Percentiles rank a stretch among this genome's conserved stretches.
Conservation (phyloP, 2,329 filamentous ascomycete species). For the Ophiostoma perfectum region DNA sequence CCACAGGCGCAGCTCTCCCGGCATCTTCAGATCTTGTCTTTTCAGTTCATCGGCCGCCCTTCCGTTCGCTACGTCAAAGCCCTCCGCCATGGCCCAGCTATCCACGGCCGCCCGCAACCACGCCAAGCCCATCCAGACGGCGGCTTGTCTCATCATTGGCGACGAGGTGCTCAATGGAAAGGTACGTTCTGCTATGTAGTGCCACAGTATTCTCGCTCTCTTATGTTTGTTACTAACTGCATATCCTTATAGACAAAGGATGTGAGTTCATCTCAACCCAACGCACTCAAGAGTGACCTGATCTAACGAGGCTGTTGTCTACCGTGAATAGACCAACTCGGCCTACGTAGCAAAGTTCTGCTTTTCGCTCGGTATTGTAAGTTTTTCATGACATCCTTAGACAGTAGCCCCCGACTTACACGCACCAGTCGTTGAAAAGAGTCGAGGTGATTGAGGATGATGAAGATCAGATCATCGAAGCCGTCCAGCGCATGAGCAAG, state of each 20-base stretch:
- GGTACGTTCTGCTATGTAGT: slow-evolving; percentile 44
- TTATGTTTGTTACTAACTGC: neutral
- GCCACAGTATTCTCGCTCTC: too few relatives aligned
- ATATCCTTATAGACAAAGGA: slow-evolving; percentile 23
- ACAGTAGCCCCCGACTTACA: neutral
- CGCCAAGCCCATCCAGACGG: slow-evolving; percentile 67
- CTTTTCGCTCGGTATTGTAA: slow-evolving; percentile 56
- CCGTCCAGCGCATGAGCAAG: slow-evolving; percentile 76
- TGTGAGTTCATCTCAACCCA: slow-evolving; percentile 19
- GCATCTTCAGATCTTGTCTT: neutral
- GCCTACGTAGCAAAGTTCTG: slow-evolving; percentile 61
- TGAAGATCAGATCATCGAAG: slow-evolving; percentile 83
- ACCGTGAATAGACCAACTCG: slow-evolving; percentile 52
- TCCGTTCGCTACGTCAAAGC: neutral
- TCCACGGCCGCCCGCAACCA: slow-evolving; percentile 22
- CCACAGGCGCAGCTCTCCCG: neutral
- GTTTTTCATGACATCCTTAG: slow-evolving; percentile 21
- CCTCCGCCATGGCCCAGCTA: slow-evolving; percentile 22
- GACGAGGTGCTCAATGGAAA: slow-evolving; percentile 95
- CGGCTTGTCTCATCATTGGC: slow-evolving; percentile 91
- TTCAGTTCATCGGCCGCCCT: neutral
- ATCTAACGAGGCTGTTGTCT: neutral
- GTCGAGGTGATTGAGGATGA: slow-evolving; percentile 94
- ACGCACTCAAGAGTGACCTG: neutral
- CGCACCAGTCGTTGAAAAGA: slow-evolving; percentile 54